phyloP scores from a whole-genome alignment of 805 yeast species.

The Ascoidea asiatica region DNA sequence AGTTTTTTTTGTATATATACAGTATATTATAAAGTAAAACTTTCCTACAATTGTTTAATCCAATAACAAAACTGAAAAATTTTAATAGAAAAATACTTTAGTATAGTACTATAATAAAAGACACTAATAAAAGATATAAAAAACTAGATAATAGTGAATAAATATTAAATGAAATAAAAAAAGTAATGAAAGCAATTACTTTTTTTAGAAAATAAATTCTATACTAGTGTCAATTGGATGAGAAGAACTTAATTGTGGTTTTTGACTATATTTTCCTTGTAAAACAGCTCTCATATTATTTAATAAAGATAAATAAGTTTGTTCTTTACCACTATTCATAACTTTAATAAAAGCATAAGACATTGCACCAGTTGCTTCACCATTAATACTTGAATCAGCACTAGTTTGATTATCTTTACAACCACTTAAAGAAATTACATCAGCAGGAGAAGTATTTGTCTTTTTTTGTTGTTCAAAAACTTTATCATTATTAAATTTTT shows the following conservation, averaged over 20 bases:
- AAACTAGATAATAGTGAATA: no score
- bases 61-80: no score
- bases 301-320: constrained; percentile 45
- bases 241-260: constrained; percentile 56
- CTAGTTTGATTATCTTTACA: constrained; percentile 50
- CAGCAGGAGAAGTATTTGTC: constrained; percentile 50
- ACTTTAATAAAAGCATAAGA: constrained; percentile 55
- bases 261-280: constrained; percentile 48
- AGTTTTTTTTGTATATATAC: no score
- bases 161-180: no score
- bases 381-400: constrained; percentile 56
- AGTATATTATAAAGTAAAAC: no score
- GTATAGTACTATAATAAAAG: no score
- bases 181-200: no score
- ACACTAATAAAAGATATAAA: no score
- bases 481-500: constrained; percentile 4
- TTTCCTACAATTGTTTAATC: no score
- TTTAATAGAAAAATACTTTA: no score
- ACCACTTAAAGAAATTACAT: constrained; percentile 51
- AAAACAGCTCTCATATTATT: constrained; percentile 49
- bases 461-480: constrained; percentile 22
- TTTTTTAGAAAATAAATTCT: constrained; percentile 26
- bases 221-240: constrained; percentile 51
- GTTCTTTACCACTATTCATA: constrained; percentile 37
- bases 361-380: constrained; percentile 64